Evolutionary conservation across 371 early-diverging fungal genomes (phyloP).

Genomic region (Mortierella sp.): DNA sequence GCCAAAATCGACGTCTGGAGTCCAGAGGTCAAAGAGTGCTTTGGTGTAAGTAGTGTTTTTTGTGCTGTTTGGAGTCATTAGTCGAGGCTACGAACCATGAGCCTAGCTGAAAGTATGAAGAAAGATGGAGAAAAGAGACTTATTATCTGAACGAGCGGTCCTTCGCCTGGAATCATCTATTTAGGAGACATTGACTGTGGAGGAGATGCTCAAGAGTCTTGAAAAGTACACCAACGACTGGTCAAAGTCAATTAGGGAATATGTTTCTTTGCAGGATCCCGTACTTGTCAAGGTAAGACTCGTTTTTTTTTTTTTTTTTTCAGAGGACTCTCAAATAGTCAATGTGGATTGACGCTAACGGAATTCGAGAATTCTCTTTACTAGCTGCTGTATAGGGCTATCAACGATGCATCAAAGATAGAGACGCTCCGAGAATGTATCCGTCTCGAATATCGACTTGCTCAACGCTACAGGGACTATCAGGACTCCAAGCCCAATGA

Average conservation of each 20-base stretch:
- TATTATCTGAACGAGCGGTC: not conserved
- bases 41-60: constrained; percentile 56
- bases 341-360: too few species aligned
- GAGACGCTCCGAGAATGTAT: constrained; percentile 23
- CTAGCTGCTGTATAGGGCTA: constrained; percentile 33
- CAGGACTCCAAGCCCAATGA: not conserved
- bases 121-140: too few species aligned
- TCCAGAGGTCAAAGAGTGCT: constrained; percentile 57
- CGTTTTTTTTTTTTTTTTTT: not conserved
- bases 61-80: not conserved
- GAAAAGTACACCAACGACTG: constrained; percentile 45
- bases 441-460: constrained; percentile 29
- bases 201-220: constrained; percentile 23
- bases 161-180: not conserved
- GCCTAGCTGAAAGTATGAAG: too few species aligned
- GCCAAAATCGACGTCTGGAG: constrained; percentile 65
- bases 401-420: constrained; percentile 18
- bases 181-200: constrained; percentile 29
- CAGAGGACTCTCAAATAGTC: not conserved
- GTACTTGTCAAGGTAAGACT: constrained; percentile 28
- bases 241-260: constrained; percentile 40
- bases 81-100: not conserved
- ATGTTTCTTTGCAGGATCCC: constrained; percentile 28
- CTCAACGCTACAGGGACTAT: constrained; percentile 21
- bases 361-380: not conserved